These are phyloP conservation scores for Pythium plurisporium DNA, from an alignment of 352 stramenopile species.

Conservation along the genomic window DNA sequence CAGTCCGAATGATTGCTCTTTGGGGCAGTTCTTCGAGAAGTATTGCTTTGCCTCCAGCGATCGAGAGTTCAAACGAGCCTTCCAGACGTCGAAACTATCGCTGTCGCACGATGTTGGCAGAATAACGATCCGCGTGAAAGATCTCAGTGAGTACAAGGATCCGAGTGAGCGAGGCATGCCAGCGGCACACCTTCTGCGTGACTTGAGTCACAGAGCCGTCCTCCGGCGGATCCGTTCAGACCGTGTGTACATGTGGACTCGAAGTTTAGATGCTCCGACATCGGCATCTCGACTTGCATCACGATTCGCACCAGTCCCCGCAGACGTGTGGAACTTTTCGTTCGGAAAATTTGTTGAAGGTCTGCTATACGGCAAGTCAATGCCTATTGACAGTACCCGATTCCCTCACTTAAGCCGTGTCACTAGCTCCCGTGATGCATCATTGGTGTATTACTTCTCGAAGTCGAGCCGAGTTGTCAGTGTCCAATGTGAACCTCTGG, in stretches of 20 bases:
- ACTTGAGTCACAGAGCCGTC: slow-evolving; percentile 58
- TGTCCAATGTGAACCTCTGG: slow-evolving; percentile 68
- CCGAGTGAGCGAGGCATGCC: slow-evolving; percentile 44
- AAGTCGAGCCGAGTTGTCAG: slow-evolving; percentile 68
- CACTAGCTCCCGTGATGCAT: slow-evolving; percentile 55
- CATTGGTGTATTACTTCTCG: slow-evolving; percentile 76
- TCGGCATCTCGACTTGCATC: slow-evolving; percentile 32
- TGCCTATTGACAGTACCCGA: slow-evolving; percentile 60
- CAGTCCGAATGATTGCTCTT: slow-evolving; percentile 75
- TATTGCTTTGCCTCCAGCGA: slow-evolving; percentile 75
- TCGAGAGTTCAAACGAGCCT: slow-evolving; percentile 73
- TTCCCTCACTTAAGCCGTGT: slow-evolving; percentile 62
- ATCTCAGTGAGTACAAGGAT: slow-evolving; percentile 68
- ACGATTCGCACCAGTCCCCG: slow-evolving; percentile 53
- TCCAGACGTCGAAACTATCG: slow-evolving; percentile 72
- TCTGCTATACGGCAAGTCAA: slow-evolving; percentile 78
- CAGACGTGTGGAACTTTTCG: slow-evolving; percentile 80
- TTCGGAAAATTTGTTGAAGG: slow-evolving; percentile 87
- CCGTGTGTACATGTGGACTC: slow-evolving; percentile 65
- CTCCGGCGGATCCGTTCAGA: slow-evolving; percentile 57
- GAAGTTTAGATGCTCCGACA: slow-evolving; percentile 28
- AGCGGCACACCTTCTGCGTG: slow-evolving; percentile 49
- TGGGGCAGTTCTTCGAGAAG: slow-evolving; percentile 76
- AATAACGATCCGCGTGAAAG: slow-evolving; percentile 65
- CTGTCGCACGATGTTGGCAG: slow-evolving; percentile 81